These are phyloP conservation scores for Auricularia cornea DNA, from an alignment of 768 basidiomycete genomes.

Conservation along the genomic window DNA sequence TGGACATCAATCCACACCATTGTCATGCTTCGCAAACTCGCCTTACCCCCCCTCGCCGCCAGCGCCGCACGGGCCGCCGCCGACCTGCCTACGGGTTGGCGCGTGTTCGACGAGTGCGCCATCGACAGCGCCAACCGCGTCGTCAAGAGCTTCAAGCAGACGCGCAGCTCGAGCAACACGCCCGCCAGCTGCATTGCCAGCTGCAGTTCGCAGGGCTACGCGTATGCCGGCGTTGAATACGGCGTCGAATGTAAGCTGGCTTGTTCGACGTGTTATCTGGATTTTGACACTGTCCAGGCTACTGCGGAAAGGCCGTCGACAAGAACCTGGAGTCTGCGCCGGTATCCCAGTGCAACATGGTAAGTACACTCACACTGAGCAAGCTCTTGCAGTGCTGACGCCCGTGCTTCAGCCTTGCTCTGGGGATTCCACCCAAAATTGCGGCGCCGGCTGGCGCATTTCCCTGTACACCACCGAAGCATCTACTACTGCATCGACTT, in stretches of 20 bases:
- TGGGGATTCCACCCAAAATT: not conserved
- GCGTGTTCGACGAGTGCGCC: not conserved
- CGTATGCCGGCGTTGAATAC: not conserved
- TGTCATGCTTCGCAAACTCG: not conserved
- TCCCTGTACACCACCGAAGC: not conserved
- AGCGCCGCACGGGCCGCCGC: not conserved
- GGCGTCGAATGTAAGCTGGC: not conserved
- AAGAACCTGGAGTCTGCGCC: not conserved
- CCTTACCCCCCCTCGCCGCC: not conserved
- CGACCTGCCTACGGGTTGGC: not conserved
- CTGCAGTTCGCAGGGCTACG: not conserved
- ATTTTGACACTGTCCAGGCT: no score
- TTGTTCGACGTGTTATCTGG: not conserved
- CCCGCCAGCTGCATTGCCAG: not conserved
- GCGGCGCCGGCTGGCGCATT: not conserved
- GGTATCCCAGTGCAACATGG: not conserved
- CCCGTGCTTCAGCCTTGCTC: not conserved
- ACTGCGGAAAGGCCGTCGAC: not conserved
- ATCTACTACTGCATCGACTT: not conserved
- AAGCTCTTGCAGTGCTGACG: not conserved
- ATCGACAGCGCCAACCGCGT: not conserved
- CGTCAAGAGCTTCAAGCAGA: not conserved
- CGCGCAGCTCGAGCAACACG: not conserved
- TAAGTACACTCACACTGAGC: not conserved
- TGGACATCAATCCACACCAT: no score